phyloP scores from a whole-genome alignment of 2,329 filamentous ascomycete genomes.

The Exophiala dermatitidis region DNA sequence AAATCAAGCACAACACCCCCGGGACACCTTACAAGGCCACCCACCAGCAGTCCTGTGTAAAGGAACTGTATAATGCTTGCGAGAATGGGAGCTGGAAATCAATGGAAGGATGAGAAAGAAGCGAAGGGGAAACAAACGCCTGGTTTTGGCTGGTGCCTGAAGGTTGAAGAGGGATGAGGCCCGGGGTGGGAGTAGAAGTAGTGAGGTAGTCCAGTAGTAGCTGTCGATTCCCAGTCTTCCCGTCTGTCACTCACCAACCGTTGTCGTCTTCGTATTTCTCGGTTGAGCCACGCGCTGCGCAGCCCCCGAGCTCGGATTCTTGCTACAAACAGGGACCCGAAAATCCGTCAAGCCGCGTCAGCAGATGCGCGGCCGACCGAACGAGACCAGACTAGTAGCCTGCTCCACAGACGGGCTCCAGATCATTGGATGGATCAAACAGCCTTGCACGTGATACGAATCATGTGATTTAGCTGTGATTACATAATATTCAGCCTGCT shows the following conservation, averaged over 20 bases:
- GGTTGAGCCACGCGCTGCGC: neutral
- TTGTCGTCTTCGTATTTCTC: neutral
- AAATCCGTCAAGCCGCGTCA: conserved; percentile 5
- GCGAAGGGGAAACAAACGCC: neutral
- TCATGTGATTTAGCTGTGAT: neutral
- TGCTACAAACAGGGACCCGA: neutral
- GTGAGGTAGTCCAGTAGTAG: too few relatives aligned
- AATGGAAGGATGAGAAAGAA: neutral
- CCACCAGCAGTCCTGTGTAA: conserved; percentile 1
- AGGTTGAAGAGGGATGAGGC: neutral
- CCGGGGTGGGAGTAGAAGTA: too few relatives aligned
- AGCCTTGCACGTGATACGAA: neutral
- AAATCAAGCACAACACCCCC: conserved; percentile 1
- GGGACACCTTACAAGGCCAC: conserved; percentile 15
- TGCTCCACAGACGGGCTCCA: neutral
- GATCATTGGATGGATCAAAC: neutral
- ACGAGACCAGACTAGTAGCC: neutral
- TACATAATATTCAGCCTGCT: neutral
- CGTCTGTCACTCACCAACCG: too few relatives aligned
- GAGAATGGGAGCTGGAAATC: neutral
- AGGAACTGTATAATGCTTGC: neutral
- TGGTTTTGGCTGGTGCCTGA: conserved; percentile 20
- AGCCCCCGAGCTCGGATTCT: neutral
- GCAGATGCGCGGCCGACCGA: conserved; percentile 1
- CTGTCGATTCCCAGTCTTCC: too few relatives aligned